Evolutionary conservation across 2,329 filamentous ascomycete species (phyloP).

Genomic region (Curvularia sp.): DNA sequence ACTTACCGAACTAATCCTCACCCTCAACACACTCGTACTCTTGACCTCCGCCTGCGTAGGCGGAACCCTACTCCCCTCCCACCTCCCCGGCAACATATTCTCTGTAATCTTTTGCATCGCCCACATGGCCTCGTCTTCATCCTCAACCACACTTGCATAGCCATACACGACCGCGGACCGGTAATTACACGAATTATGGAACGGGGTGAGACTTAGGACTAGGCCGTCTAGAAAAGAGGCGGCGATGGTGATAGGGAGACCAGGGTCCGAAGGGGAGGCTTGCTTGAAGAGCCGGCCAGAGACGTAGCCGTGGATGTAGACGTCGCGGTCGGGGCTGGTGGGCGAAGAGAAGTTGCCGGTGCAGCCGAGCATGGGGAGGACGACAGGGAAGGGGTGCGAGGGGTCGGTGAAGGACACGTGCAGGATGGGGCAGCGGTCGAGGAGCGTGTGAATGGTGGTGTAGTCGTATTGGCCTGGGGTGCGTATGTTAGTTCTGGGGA

Average conservation of each 20-base stretch:
- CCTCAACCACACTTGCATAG: constrained; percentile 35
- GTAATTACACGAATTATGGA: constrained; percentile 50
- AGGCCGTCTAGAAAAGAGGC: constrained; percentile 43
- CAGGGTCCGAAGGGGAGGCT: background rate
- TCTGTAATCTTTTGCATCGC: constrained; percentile 45
- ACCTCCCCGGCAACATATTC: constrained; percentile 42
- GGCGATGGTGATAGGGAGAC: constrained; percentile 6
- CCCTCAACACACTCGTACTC: constrained; percentile 38
- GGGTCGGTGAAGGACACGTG: constrained; percentile 49
- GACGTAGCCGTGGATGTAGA: constrained; percentile 48
- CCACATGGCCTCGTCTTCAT: constrained; percentile 33
- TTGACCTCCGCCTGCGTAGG: constrained; percentile 40
- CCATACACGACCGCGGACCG: constrained; percentile 42
- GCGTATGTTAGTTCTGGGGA: background rate
- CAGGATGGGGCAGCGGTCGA: constrained; percentile 43
- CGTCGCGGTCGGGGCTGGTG: constrained; percentile 54
- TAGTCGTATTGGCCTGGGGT: constrained; percentile 44
- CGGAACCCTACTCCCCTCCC: constrained; percentile 40
- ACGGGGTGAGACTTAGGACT: constrained; percentile 45
- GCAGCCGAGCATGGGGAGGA: constrained; percentile 52
- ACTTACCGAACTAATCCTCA: constrained; percentile 38
- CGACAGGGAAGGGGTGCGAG: constrained; percentile 62
- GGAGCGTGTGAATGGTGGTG: constrained; percentile 42
- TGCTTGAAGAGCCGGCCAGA: constrained; percentile 66
- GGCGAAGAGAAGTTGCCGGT: constrained; percentile 48